Conservation (phyloP, 2,329 filamentous ascomycete species). For the Acrodontium crateriforme region DNA sequence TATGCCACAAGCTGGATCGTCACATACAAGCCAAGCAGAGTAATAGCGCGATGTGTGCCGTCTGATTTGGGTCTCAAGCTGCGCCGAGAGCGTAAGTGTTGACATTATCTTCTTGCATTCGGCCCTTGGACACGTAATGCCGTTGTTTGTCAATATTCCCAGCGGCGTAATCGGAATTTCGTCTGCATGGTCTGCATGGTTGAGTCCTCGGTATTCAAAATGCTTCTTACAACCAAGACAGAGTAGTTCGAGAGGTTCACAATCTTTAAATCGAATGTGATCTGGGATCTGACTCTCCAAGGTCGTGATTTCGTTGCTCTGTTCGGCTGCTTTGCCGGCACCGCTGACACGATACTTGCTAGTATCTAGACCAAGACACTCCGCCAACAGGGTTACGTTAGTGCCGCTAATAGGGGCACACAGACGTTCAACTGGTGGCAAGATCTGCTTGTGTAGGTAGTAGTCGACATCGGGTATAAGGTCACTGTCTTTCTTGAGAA, state of each 20-base stretch:
- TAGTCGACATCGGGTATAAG: slow-evolving; percentile 89
- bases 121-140: slow-evolving; percentile 53
- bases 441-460: slow-evolving; percentile 96
- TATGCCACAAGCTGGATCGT: slow-evolving; percentile 74
- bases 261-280: slow-evolving; percentile 73
- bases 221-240: slow-evolving; percentile 67
- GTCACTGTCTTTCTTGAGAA: slow-evolving; percentile 60
- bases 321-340: slow-evolving; percentile 36
- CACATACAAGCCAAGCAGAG: slow-evolving; percentile 79
- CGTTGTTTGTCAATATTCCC: slow-evolving; percentile 54
- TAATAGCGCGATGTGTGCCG: slow-evolving; percentile 73
- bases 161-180: slow-evolving; percentile 26
- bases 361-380: slow-evolving; percentile 84
- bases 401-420: slow-evolving; percentile 93
- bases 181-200: slow-evolving; percentile 19
- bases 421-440: slow-evolving; percentile 92
- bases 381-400: slow-evolving; percentile 75
- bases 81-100: slow-evolving; percentile 64
- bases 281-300: slow-evolving; percentile 92
- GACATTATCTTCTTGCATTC: slow-evolving; percentile 52
- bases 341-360: slow-evolving; percentile 66
- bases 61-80: slow-evolving; percentile 75
- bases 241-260: slow-evolving; percentile 59
- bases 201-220: slow-evolving; percentile 64
- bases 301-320: slow-evolving; percentile 63